A percentile compares a stretch with the other conserved stretches of the same genome.
phyloP scores from a whole-genome alignment of 2,329 filamentous ascomycete species.

The Thielaviopsis punctulata region DNA sequence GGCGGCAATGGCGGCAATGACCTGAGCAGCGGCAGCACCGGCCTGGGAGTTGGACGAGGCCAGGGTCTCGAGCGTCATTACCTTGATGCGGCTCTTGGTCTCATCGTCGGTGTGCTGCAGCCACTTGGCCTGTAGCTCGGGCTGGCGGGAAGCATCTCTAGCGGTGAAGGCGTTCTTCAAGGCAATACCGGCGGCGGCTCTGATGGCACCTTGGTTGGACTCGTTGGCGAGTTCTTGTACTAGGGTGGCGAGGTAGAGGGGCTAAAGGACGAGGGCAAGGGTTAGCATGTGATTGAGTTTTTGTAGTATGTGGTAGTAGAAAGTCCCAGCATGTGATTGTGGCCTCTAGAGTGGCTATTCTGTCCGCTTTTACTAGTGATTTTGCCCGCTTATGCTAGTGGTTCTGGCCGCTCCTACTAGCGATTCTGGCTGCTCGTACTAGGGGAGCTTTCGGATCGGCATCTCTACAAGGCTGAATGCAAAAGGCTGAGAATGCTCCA shows the following conservation, averaged over 20 bases:
- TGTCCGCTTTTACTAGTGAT: neutral
- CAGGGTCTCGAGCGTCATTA: slow-evolving; percentile 75
- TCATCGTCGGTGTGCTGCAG: slow-evolving; percentile 62
- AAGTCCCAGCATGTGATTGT: neutral
- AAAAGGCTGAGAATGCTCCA: neutral
- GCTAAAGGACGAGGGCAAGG: slow-evolving; percentile 31
- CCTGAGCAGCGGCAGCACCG: slow-evolving; percentile 79
- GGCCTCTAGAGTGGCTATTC: neutral
- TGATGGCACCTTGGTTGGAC: slow-evolving; percentile 61
- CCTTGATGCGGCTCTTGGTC: slow-evolving; percentile 78
- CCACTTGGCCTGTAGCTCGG: slow-evolving; percentile 90
- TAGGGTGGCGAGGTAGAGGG: slow-evolving; percentile 81
- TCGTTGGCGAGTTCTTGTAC: slow-evolving; percentile 92
- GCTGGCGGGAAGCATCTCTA: slow-evolving; percentile 72
- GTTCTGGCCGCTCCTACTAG: too few relatives aligned
- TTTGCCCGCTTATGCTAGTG: too few relatives aligned
- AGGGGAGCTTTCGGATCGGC: neutral
- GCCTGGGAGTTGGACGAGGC: slow-evolving; percentile 63
- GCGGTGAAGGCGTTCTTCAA: slow-evolving; percentile 97
- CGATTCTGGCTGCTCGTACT: too few relatives aligned
- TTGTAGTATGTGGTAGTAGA: neutral
- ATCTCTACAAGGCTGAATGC: neutral
- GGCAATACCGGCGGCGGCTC: slow-evolving; percentile 86
- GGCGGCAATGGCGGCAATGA: slow-evolving; percentile 83
- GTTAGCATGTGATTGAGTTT: neutral